phyloP scores from a whole-genome alignment of 768 basidiomycete genomes.

The Rhodotorula kratochvilovae region DNA sequence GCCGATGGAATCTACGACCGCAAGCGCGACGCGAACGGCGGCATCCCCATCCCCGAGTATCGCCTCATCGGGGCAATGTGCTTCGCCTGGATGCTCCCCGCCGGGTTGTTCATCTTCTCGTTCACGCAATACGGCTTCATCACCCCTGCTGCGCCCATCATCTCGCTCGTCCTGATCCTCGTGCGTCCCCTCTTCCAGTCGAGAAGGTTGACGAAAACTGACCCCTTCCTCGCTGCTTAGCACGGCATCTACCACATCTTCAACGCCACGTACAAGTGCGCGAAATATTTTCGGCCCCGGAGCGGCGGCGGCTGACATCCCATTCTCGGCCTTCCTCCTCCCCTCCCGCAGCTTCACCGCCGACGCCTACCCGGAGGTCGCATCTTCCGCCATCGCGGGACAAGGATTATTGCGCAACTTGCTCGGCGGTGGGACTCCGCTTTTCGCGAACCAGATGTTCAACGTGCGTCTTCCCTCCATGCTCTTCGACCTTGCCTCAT shows the following conservation, averaged over 20 bases:
- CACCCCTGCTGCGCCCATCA: conserved; percentile 26
- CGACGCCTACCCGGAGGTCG: conserved; percentile 38
- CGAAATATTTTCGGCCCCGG: no score
- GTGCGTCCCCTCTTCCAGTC: background rate
- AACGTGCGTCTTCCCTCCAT: background rate
- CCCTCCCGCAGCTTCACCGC: conserved; percentile 22
- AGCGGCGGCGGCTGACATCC: no score
- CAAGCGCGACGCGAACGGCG: conserved; percentile 35
- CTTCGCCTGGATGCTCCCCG: conserved; percentile 20
- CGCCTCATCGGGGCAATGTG: conserved; percentile 36
- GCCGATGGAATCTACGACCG: conserved; percentile 38
- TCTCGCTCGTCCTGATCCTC: conserved; percentile 38
- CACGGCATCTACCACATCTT: conserved; percentile 29
- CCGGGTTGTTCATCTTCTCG: conserved; percentile 35
- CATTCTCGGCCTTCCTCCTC: no score
- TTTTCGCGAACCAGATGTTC: conserved; percentile 25
- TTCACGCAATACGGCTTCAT: conserved; percentile 36
- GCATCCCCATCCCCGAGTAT: conserved; percentile 39
- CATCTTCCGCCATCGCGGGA: conserved; percentile 40
- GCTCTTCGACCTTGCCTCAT: background rate
- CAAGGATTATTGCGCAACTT: conserved; percentile 41
- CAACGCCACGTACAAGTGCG: background rate
- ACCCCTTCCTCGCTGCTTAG: background rate
- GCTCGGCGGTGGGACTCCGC: conserved; percentile 19
- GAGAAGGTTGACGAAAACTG: background rate